Conservation (phyloP, 495 filamentous ascomycete genomes). For the Aspergillus haitiensis region DNA sequence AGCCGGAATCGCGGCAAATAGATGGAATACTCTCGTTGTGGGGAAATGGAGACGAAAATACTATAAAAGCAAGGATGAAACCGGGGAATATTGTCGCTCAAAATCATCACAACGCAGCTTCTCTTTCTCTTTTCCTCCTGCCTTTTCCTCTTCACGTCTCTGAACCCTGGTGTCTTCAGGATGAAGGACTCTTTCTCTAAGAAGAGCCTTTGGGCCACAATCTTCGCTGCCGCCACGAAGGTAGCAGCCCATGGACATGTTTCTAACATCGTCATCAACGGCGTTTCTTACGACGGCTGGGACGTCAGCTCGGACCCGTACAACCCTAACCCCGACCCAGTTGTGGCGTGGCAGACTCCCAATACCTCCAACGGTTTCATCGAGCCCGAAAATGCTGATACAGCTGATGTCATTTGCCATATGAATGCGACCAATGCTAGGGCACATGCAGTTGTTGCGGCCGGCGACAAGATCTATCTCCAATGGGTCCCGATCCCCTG, state of each 20-base stretch:
- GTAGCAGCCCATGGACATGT: constrained; percentile 33
- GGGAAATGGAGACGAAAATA: not conserved
- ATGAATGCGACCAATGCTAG: constrained; percentile 37
- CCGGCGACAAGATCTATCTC: constrained; percentile 44
- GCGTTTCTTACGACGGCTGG: constrained; percentile 40
- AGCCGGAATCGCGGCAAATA: not conserved
- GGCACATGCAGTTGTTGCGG: constrained; percentile 41
- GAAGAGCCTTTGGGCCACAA: not conserved
- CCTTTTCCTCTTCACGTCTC: too few relatives aligned
- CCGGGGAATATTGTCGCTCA: not conserved
- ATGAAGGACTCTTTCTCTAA: constrained; percentile 6
- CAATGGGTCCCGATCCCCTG: constrained; percentile 40
- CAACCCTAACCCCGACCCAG: constrained; percentile 37
- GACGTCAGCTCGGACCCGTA: constrained; percentile 44
- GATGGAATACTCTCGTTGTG: not conserved
- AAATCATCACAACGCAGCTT: not conserved
- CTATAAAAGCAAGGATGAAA: not conserved
- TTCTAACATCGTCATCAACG: constrained; percentile 35
- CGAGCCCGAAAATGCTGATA: constrained; percentile 39
- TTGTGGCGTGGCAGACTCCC: constrained; percentile 47
- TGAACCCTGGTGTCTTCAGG: not conserved
- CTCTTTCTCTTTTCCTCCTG: not conserved
- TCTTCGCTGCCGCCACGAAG: constrained; percentile 17
- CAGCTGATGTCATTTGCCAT: constrained; percentile 55
- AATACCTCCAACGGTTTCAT: constrained; percentile 55